A percentile compares a stretch with the other conserved stretches of the same genome.
Evolutionary conservation across 169 alveolate genomes (phyloP).

Genomic region (Perkinsus marinus): DNA sequence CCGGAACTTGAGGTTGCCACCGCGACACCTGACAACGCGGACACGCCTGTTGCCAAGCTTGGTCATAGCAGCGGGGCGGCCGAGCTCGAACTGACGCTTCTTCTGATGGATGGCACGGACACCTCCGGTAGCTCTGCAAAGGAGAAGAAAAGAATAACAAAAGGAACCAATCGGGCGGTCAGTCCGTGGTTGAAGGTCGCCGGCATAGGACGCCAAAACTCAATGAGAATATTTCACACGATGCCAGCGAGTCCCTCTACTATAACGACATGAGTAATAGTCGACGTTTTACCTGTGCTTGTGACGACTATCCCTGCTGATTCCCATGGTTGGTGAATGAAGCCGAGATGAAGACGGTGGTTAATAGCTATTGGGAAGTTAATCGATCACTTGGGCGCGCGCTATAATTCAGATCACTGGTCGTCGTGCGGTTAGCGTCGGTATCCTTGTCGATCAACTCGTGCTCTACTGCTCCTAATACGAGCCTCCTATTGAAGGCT

Average conservation of each 20-base stretch:
- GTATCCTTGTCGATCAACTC: too few relatives aligned
- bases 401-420: not conserved
- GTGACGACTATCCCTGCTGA: constrained; percentile 95
- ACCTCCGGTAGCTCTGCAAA: constrained; percentile 96
- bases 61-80: constrained; percentile 94
- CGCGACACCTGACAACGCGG: constrained; percentile 91
- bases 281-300: constrained; percentile 42
- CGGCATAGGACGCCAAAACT: too few relatives aligned
- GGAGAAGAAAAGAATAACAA: not conserved
- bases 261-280: too few relatives aligned
- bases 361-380: not conserved
- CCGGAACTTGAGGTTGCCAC: constrained; percentile 79
- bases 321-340: constrained; percentile 76
- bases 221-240: too few relatives aligned
- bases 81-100: constrained; percentile 97
- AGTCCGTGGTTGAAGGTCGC: too few relatives aligned
- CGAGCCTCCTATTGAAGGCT: too few relatives aligned
- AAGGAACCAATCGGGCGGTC: not conserved
- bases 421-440: not conserved
- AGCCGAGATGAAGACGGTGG: not conserved
- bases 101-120: constrained; percentile 95
- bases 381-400: not conserved
- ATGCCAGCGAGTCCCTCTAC: too few relatives aligned
- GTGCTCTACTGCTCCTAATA: too few relatives aligned
- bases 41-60: constrained; percentile 85